These are phyloP conservation scores for Aspergillus aculeatinus DNA, from an alignment of 2,329 filamentous ascomycete genomes.

Conservation along the genomic window DNA sequence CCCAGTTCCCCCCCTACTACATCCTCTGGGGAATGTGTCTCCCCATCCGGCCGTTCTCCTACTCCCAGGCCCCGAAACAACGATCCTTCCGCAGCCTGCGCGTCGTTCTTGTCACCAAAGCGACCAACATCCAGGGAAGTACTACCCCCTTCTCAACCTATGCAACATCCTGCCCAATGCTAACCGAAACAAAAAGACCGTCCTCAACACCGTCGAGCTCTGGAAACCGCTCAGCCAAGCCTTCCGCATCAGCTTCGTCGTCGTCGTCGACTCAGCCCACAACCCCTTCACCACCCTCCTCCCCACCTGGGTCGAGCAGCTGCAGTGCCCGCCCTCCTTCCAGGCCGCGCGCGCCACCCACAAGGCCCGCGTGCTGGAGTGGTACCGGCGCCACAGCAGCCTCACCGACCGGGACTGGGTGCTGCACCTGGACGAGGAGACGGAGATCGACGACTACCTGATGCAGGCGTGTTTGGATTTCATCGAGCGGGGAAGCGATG, in stretches of 20 bases:
- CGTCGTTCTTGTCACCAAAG: not conserved
- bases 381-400: slow-evolving; percentile 10
- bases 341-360: not conserved
- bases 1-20: not conserved
- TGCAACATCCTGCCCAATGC: not conserved
- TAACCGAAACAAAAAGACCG: not conserved
- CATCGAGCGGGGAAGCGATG: slow-evolving; percentile 13
- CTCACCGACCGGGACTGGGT: slow-evolving; percentile 14
- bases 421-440: slow-evolving; percentile 17
- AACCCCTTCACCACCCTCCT: not conserved
- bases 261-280: not conserved
- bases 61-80: not conserved
- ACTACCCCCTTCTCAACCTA: not conserved
- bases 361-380: slow-evolving; percentile 15
- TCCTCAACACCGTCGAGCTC: not conserved
- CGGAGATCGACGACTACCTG: slow-evolving; percentile 13
- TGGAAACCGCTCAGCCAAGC: not conserved
- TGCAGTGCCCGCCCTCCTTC: not conserved
- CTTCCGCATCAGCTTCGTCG: not conserved
- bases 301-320: not conserved
- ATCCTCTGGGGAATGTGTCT: not conserved
- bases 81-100: not conserved
- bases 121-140: not conserved
- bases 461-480: slow-evolving; percentile 14
- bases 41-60: not conserved